Percentiles rank a stretch among this genome's conserved stretches.
Conservation (phyloP, 192 early-diverging fungal genomes). For the Anaeromyces robustus region DNA sequence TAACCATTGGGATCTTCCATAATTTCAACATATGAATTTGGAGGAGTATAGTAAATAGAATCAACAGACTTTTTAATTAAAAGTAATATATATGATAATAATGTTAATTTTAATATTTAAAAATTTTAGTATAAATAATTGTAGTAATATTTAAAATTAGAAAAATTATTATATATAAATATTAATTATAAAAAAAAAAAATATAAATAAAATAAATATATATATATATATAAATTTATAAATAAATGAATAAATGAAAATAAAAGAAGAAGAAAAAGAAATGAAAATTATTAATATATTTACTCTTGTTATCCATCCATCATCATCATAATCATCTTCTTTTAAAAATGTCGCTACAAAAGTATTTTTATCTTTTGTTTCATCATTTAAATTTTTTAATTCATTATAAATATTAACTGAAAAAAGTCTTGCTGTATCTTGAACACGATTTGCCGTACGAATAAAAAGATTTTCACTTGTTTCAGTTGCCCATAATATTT, state of each 20-base stretch:
- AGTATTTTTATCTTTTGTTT: conserved; percentile 43
- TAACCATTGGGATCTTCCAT: conserved; percentile 23
- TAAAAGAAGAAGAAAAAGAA: too few species aligned
- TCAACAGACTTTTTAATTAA: background rate
- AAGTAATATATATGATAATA: too few species aligned
- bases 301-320: conserved; percentile 22
- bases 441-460: conserved; percentile 75
- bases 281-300: background rate
- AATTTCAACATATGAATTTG: conserved; percentile 24
- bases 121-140: too few species aligned
- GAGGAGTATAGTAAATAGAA: background rate
- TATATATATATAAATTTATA: too few species aligned
- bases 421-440: conserved; percentile 60
- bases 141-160: too few species aligned
- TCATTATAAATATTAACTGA: conserved; percentile 25
- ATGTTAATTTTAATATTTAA: too few species aligned
- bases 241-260: too few species aligned
- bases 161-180: too few species aligned
- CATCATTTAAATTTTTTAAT: conserved; percentile 17
- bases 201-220: too few species aligned
- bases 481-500: conserved; percentile 64
- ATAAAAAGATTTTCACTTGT: conserved; percentile 45
- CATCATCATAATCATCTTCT: conserved; percentile 26
- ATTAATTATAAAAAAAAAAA: too few species aligned
- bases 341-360: conserved; percentile 48